A percentile compares a stretch with the other conserved stretches of the same genome.
phyloP scores from a whole-genome alignment of 1,284 basidiomycete genomes.

The Leccinum pallidistipes region DNA sequence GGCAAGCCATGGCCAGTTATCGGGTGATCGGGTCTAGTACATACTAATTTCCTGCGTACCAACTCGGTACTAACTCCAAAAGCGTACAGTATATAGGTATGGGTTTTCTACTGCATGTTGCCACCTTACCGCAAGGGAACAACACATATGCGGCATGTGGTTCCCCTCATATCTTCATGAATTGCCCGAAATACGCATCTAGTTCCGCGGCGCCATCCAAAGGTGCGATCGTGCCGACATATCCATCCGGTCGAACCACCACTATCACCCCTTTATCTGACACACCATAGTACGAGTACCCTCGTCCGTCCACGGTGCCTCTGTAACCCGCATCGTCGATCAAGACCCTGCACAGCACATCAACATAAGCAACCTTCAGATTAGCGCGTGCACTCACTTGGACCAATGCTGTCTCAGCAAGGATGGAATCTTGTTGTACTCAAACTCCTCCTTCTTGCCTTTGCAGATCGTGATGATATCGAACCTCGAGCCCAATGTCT shows the following conservation, averaged over 20 bases:
- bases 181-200: conserved; percentile 52
- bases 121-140: neutral
- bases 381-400: conserved; percentile 43
- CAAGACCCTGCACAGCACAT: conserved; percentile 40
- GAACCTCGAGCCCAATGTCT: conserved; percentile 37
- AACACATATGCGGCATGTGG: neutral
- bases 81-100: neutral
- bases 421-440: conserved; percentile 50
- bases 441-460: conserved; percentile 46
- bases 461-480: conserved; percentile 56
- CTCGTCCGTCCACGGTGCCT: conserved; percentile 41
- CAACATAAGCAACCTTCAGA: neutral
- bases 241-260: conserved; percentile 74
- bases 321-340: conserved; percentile 46
- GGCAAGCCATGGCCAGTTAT: neutral
- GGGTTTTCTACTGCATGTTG: neutral
- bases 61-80: neutral
- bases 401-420: conserved; percentile 64
- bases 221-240: conserved; percentile 60
- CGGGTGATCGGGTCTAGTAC: neutral
- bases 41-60: neutral
- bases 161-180: conserved; percentile 25
- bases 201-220: conserved; percentile 46
- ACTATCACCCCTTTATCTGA: conserved; percentile 57
- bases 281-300: conserved; percentile 59